Evolutionary conservation across 768 basidiomycete genomes (phyloP), one percentile per base, ranked within the genome.

Genomic region (Sistotremastrum suecicum): DNA sequence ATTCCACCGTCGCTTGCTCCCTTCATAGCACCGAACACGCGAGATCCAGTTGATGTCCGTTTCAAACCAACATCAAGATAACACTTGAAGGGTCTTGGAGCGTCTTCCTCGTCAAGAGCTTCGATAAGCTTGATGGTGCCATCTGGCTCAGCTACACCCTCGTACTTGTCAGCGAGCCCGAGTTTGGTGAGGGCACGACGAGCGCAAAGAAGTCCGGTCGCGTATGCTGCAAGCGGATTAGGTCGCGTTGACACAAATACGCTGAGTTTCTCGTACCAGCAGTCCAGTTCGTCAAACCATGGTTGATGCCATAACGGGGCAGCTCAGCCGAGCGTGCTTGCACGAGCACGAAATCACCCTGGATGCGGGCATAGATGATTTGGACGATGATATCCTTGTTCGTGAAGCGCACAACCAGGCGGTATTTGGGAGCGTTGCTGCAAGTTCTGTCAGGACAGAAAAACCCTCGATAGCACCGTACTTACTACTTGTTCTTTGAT

Each of bases 401-500:
- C 56, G 92, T 94, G 79, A 98, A 91, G 56, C 95, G 89, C 62
- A 99, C 95, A 51, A 98, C 95, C 43, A 98, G 81, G 56, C 92
- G 90, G 70, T 95, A 95, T 70, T 97, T 95, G 46, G 92, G 91
- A 36, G 90, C 88, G 57, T 94, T 94, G 72, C 83, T 86, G 37
- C 3, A 32, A 34, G 29, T 3, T 2, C 1, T 45, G 51, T 20
- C 20, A 46, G 30, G 2, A 44, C 34, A 20, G n/a, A 37, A 12
- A 11, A 47, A 3, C 9, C 33, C 5, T 11, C 34, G 34, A 39
- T 11, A 47, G 30, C 6, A 7, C 4, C 3, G 9, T n/a, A 66
- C 78, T 34, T 61, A 84, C 83, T 95, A 98, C 74, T 98, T 98
- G 80, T 97, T 98, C 77, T 99, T 99, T 49, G 95, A 91, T 75